Conservation (phyloP, 257 asterid species). For the Solanum gracilifrons region DNA sequence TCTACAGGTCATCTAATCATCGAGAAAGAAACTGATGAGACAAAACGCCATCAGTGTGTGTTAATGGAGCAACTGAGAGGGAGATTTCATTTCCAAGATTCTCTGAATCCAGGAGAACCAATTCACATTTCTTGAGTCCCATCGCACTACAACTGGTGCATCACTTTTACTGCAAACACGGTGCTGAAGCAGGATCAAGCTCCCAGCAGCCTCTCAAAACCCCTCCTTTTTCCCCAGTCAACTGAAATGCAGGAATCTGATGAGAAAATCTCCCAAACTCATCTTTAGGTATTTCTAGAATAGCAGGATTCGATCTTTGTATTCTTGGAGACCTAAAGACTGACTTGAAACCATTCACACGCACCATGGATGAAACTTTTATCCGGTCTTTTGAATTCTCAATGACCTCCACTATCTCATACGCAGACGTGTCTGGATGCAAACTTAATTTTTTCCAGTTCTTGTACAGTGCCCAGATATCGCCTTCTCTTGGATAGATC, state of each 20-base stretch:
- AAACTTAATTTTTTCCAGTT: constrained; percentile 1
- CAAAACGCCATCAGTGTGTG: neutral
- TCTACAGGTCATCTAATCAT: neutral
- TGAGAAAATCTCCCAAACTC: constrained; percentile 21
- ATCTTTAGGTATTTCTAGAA: neutral
- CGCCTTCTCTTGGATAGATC: constrained; percentile 15
- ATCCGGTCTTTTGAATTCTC: neutral
- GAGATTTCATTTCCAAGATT: neutral
- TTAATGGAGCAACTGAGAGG: neutral
- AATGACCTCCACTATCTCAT: constrained; percentile 14
- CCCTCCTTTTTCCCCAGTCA: constrained; percentile 11
- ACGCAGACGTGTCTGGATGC: constrained; percentile 8
- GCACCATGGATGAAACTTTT: constrained; percentile 8
- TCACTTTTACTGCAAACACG: neutral
- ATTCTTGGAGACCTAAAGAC: constrained; percentile 10
- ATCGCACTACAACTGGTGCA: neutral
- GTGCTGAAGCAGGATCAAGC: constrained; percentile 23
- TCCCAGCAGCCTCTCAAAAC: constrained; percentile 12
- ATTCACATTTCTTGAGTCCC: neutral
- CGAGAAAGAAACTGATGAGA: neutral
- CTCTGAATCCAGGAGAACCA: neutral
- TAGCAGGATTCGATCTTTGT: neutral
- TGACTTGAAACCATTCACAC: constrained; percentile 1
- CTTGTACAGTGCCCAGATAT: constrained; percentile 22
- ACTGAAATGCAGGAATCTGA: constrained; percentile 17